These are phyloP conservation scores for Aureobasidium sp. DNA, from an alignment of 2,329 filamentous ascomycete genomes.

Conservation along the genomic window DNA sequence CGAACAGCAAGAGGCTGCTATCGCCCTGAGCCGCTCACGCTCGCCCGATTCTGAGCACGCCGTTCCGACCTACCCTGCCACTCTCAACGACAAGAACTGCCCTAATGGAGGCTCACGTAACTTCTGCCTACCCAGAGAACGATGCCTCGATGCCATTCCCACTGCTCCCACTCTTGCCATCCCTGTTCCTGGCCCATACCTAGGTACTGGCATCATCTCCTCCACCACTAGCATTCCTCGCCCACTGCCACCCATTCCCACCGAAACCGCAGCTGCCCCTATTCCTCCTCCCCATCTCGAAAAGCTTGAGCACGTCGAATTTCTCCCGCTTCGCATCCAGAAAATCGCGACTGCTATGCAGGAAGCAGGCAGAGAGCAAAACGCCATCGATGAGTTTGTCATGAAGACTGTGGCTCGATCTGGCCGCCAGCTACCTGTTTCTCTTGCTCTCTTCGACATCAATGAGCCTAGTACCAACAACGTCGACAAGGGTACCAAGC, in stretches of 20 bases:
- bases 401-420: no score
- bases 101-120: not conserved
- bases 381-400: not conserved
- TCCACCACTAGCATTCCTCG: not conserved
- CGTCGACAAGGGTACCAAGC: no score
- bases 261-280: not conserved
- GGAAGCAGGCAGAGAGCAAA: no score
- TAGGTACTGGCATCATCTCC: not conserved
- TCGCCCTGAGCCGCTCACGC: no score
- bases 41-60: no score
- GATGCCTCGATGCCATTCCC: not conserved
- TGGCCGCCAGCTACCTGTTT: no score
- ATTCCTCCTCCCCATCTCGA: not conserved
- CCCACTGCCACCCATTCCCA: not conserved
- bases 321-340: not conserved
- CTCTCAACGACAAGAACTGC: not conserved
- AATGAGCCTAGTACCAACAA: no score
- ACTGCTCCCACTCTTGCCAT: not conserved
- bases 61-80: not conserved
- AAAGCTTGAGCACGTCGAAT: not conserved
- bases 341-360: not conserved
- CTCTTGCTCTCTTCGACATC: no score
- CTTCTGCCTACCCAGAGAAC: not conserved
- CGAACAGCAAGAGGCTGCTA: not conserved
- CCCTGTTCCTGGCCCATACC: not conserved